Evolutionary conservation across 768 basidiomycete genomes (phyloP), one percentile per base, ranked within the genome.

Genomic region (Rhizopogon sp.): DNA sequence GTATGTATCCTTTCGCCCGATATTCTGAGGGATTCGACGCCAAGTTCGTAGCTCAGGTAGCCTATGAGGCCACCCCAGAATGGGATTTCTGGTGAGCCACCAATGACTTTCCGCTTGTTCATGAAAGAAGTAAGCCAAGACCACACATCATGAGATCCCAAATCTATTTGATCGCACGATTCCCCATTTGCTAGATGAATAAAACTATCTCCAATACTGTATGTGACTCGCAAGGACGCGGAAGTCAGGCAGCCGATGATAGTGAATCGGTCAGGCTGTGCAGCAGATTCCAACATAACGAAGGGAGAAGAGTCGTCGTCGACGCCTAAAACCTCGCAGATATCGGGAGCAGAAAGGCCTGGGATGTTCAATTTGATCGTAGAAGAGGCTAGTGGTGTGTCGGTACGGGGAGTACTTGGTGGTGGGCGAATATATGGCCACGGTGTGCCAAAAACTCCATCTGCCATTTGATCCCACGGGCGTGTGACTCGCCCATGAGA

Each of bases 31-130:
- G 81, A 74, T 43, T 78, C 70, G 5, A 85, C 78, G 11, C 90
- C 91, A 16, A 91, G 74, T 66, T 92, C 91, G 63, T 93, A 93
- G 60, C 87, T 88, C 56, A 93, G 70, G 56, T 80, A 83, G 8
- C 91, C 91, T 22, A 92, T 69, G 13, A 93, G 73, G 22, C 91
- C 91, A 37, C 90, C 91, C 88, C 90, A 91, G 66, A 93, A 93
- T 0, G 90, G 90, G 43, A 83, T 66, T 9, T 82, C 76, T 6
- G 74, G 60, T 41, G 62, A 62, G 3, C 88, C 87, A 22, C 75
- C 75, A 22, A 60, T 56, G 8, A 77, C 80, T 55, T 73, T 76
- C 47, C 72, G 75, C 17, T 69, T 58, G 35, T 72, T 77, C 85
- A 90, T 88, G 70, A 86, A 90, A n/a, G 71, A 65, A 25, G 80